A percentile compares a stretch with the other conserved stretches of the same genome.
These are phyloP conservation scores for Monilinia vaccinii-corymbosi DNA, from an alignment of 2,329 filamentous ascomycete species.

Conservation along the genomic window DNA sequence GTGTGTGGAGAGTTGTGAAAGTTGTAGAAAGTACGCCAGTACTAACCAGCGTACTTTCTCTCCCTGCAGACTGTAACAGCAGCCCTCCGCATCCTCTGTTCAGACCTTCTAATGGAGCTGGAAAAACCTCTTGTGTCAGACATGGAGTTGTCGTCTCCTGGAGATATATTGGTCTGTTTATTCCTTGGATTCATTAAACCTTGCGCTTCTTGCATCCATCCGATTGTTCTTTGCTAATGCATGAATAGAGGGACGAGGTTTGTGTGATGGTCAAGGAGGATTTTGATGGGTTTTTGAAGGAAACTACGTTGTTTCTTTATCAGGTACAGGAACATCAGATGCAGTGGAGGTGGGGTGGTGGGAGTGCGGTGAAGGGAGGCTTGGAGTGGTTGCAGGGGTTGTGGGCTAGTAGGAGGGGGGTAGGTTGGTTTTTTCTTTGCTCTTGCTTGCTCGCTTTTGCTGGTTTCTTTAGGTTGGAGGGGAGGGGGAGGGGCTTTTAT, in stretches of 20 bases:
- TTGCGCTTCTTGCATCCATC: neutral
- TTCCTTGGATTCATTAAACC: neutral
- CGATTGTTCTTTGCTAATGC: neutral
- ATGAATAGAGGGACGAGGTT: neutral
- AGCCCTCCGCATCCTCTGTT: conserved; percentile 18
- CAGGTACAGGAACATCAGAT: conserved; percentile 25
- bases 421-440: conserved; percentile 17
- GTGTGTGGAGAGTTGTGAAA: no score
- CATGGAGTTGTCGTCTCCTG: neutral
- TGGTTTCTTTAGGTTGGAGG: neutral
- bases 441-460: neutral
- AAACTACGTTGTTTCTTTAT: conserved; percentile 24
- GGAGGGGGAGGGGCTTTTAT: neutral
- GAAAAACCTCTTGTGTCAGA: conserved; percentile 18
- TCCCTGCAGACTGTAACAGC: conserved; percentile 17
- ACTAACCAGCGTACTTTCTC: neutral
- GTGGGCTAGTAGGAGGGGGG: conserved; percentile 28
- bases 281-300: conserved; percentile 22
- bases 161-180: neutral
- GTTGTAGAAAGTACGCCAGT: neutral
- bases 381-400: conserved; percentile 26
- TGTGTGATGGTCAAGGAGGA: conserved; percentile 17
- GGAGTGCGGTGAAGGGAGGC: conserved; percentile 19
- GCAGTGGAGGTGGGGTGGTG: conserved; percentile 15
- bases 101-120: conserved; percentile 18